Evolutionary conservation across 129 eudicot species (phyloP).

Genomic region (Calendula officinalis): DNA sequence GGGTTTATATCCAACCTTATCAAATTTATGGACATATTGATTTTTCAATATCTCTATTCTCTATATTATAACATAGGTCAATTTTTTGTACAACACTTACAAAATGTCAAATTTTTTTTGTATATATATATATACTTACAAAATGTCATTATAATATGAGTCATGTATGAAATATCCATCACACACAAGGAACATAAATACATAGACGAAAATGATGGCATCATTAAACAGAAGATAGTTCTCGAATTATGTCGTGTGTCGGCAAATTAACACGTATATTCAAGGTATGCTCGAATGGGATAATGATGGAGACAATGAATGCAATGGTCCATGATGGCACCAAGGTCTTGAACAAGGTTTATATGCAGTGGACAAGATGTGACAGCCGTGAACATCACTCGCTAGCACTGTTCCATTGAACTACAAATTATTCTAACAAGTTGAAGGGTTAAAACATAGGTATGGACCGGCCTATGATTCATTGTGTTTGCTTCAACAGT

Average conservation of each 20-base stretch:
- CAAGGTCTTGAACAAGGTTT: conserved; percentile 9
- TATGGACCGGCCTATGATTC: background rate
- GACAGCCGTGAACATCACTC: background rate
- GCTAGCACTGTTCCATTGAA: conserved; percentile 1
- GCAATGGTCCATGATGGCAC: conserved; percentile 2
- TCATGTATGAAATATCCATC: too few relatives aligned
- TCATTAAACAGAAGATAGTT: background rate
- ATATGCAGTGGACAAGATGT: conserved; percentile 4
- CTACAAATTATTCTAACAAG: background rate
- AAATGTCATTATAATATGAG: too few relatives aligned
- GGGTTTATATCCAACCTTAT: background rate
- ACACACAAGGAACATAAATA: background rate
- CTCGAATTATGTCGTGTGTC: background rate
- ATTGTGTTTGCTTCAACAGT: background rate
- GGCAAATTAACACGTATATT: conserved; percentile 1
- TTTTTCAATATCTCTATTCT: background rate
- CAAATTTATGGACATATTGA: background rate
- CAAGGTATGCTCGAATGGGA: background rate
- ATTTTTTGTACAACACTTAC: background rate
- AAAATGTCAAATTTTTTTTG: too few relatives aligned
- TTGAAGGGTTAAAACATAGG: background rate
- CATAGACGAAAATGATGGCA: background rate
- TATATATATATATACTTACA: too few relatives aligned
- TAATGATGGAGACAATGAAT: background rate
- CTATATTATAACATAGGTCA: background rate